A percentile compares a stretch with the other conserved stretches of the same genome.
These are phyloP conservation scores for Lepidium didymum DNA, from an alignment of 345 rosid genomes.

Conservation along the genomic window DNA sequence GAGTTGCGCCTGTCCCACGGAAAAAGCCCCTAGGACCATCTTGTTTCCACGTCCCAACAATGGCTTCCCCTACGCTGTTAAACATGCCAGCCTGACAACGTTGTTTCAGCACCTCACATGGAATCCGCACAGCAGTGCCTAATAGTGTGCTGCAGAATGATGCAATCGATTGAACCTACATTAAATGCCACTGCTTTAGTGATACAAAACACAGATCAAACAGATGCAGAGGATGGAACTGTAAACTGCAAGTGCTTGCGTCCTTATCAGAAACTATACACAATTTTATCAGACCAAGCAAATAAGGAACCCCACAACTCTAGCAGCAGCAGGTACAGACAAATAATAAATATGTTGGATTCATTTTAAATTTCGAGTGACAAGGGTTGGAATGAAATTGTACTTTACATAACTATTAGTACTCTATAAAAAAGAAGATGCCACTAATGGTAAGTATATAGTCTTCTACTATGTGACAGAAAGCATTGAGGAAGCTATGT, in stretches of 20 bases:
- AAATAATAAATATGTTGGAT: too few species aligned
- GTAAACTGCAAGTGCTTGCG: too few species aligned
- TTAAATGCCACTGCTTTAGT: background rate
- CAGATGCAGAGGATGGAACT: background rate
- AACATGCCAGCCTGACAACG: constrained; percentile 89
- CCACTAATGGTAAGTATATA: background rate
- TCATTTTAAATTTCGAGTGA: too few species aligned
- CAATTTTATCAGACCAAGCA: background rate
- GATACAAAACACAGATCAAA: background rate
- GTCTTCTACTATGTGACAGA: background rate
- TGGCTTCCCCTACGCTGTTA: constrained; percentile 85
- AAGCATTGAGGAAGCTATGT: background rate
- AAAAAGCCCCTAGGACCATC: constrained; percentile 92
- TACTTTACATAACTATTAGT: background rate
- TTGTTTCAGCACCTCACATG: constrained; percentile 97
- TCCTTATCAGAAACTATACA: background rate
- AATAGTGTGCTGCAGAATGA: constrained; percentile 91
- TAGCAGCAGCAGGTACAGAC: background rate
- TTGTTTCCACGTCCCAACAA: constrained; percentile 85
- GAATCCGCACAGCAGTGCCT: constrained; percentile 94
- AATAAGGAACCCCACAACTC: background rate
- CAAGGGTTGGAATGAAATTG: too few species aligned
- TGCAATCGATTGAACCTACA: constrained; percentile 89
- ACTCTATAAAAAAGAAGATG: background rate
- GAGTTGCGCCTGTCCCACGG: constrained; percentile 97